Conservation (phyloP, 2,329 filamentous ascomycete species). For the Basipetospora sp. region DNA sequence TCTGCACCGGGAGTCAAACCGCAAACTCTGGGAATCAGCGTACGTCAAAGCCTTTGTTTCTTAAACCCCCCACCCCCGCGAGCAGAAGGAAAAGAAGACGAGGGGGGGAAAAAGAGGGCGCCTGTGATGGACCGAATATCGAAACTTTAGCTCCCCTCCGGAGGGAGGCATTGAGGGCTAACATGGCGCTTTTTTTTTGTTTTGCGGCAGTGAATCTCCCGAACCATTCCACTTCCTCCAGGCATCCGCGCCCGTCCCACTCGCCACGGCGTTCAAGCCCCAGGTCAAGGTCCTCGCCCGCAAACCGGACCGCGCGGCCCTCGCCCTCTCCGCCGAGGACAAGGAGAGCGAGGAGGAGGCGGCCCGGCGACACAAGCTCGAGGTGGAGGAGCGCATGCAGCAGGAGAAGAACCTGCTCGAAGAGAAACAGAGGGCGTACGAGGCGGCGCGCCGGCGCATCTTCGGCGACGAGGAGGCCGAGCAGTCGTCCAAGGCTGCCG, state of each 20-base stretch:
- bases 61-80: no score
- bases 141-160: no score
- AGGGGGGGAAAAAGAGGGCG: no score
- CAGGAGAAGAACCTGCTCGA: conserved; percentile 68
- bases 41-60: no score
- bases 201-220: conserved; percentile 47
- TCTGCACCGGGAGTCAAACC: conserved; percentile 69
- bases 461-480: conserved; percentile 45
- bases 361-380: conserved; percentile 43
- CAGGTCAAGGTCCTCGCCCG: conserved; percentile 73
- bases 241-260: conserved; percentile 44
- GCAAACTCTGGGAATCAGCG: conserved; percentile 80
- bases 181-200: no score
- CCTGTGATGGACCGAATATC: no score
- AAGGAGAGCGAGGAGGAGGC: conserved; percentile 53
- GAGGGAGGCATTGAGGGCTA: no score
- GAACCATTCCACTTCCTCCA: conserved; percentile 65
- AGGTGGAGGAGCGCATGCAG: conserved; percentile 61
- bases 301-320: no score
- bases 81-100: no score
- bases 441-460: conserved; percentile 74
- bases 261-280: conserved; percentile 59
- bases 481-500: conserved; percentile 6
- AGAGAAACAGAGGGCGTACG: conserved; percentile 81
- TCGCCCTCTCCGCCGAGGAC: conserved; percentile 33